Base-by-base conservation (phyloP, 1,139 yeast genomes). In the Blastobotrys persicus region DNA sequence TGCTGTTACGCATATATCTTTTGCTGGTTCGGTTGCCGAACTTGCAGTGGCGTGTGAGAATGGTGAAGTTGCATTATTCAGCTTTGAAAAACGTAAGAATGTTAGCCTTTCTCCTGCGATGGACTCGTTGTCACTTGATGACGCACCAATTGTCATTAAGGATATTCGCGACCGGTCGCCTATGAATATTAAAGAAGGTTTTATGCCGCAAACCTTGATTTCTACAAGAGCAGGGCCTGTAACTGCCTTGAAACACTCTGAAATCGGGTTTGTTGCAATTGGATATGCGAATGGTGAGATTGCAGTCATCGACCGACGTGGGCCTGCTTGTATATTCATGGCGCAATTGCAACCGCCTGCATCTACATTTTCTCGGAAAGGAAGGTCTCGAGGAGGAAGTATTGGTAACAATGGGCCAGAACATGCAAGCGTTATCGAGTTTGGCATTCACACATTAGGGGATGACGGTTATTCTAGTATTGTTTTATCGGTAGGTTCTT, bases 261-360 rank as follows among this genome's bases (percentile, higher is more conserved):
- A 85, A 55, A 74, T 88, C 45, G 97, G 97, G 0, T 89, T 92
- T 70, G 88, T 86, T 3, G 95, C 89, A 0, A 72, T 88, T 45
- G 96, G 87, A 0, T 89, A 87, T 65, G 77, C 77, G 44, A 79
- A 84, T 12, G 98, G 98, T 19, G 76, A 81, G 39, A 59, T 92
- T 31, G 69, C 85, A 2, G 83, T 92, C 0, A 71, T 94, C 55
- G 98, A 92, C 67, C 75, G 88, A 50, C 75, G 97, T 52, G 95
- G 95, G 0, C 96, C 96, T 1, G 88, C 89, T 0, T 73, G 88
- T 2, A 85, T 91, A 28, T 79, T 74, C 59, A 82, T 75, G n/a
- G 68, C 70, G 2, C 33, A 55, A 1, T 62, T 81, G 13, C 60
- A 65, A 13, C 17, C 13, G 19, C 14, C 20, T 4, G 14, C 26